These are phyloP conservation scores for Colletotrichum navitas DNA, from an alignment of 2,329 filamentous ascomycete genomes.

Conservation along the genomic window DNA sequence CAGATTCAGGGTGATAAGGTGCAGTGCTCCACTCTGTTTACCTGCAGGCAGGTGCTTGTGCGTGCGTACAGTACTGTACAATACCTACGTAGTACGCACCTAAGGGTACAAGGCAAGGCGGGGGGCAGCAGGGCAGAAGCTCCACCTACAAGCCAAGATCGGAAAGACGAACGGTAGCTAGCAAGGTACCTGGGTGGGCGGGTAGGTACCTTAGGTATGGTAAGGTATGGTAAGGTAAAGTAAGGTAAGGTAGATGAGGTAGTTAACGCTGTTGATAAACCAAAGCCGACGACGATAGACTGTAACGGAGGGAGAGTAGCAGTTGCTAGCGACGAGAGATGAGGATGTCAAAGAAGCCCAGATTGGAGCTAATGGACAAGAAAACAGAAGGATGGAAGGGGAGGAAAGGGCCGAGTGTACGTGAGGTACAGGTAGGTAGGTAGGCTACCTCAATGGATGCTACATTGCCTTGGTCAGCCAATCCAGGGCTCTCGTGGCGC, in stretches of 20 bases:
- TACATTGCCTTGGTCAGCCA: conserved; percentile 5
- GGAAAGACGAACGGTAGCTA: conserved; percentile 29
- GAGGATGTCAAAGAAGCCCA: not conserved
- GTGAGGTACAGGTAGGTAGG: no score
- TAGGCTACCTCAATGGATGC: conserved; percentile 2
- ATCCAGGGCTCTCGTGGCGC: conserved; percentile 21
- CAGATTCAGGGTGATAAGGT: conserved; percentile 24
- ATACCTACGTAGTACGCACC: no score
- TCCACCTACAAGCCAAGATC: conserved; percentile 39
- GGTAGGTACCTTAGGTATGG: not conserved
- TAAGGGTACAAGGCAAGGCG: conserved; percentile 7
- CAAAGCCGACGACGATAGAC: no score
- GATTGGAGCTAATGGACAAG: not conserved
- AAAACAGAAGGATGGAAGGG: not conserved
- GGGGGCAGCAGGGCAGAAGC: conserved; percentile 33
- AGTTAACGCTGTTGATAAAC: not conserved
- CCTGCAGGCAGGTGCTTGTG: conserved; percentile 41
- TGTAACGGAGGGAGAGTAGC: not conserved
- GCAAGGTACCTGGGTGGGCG: not conserved
- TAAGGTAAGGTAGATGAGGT: not conserved
- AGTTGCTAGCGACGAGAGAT: not conserved
- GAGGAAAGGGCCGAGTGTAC: not conserved
- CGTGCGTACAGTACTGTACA: conserved; percentile 11
- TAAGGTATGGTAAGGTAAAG: not conserved
- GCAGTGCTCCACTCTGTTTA: conserved; percentile 38